phyloP scores from a whole-genome alignment of 202 grass and related monocot species.

The Zoysia matrella region DNA sequence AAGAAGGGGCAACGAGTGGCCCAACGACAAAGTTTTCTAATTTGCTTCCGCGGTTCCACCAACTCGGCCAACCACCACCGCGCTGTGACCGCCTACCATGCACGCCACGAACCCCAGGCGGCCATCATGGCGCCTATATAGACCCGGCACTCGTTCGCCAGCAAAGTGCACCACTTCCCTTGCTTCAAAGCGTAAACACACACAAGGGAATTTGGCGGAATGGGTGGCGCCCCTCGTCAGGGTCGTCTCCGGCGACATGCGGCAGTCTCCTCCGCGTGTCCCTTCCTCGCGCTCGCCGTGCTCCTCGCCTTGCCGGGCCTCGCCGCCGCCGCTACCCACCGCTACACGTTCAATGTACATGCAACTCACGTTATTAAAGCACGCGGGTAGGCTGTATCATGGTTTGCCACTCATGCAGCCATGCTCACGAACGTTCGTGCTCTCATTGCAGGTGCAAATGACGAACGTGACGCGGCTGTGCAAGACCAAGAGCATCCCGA shows the following conservation, averaged over 20 bases:
- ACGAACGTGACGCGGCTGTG: slow-evolving; percentile 73
- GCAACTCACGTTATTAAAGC: background rate
- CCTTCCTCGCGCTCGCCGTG: no score
- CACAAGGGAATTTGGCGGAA: background rate
- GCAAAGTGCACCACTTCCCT: slow-evolving; percentile 41
- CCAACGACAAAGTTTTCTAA: slow-evolving; percentile 13
- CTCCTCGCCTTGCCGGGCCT: no score
- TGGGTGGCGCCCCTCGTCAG: slow-evolving; percentile 4
- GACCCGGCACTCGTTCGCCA: slow-evolving; percentile 27
- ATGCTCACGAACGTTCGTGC: background rate
- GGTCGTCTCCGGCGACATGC: slow-evolving; percentile 13
- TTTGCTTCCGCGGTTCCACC: slow-evolving; percentile 21
- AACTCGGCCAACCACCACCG: slow-evolving; percentile 54
- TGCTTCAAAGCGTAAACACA: slow-evolving; percentile 2
- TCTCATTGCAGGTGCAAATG: slow-evolving; percentile 50
- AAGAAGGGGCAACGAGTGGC: slow-evolving; percentile 7
- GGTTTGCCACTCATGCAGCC: background rate
- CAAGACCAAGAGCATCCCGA: slow-evolving; percentile 76
- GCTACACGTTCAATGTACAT: slow-evolving; percentile 22
- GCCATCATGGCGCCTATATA: slow-evolving; percentile 50
- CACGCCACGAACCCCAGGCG: background rate
- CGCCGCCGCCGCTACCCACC: no score
- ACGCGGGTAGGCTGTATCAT: background rate
- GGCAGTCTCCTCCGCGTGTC: slow-evolving; percentile 3
- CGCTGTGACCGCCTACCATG: slow-evolving; percentile 50